These are phyloP conservation scores for Saccharomycopsis hybrid DNA, from an alignment of 1,139 yeast species.

Conservation along the genomic window DNA sequence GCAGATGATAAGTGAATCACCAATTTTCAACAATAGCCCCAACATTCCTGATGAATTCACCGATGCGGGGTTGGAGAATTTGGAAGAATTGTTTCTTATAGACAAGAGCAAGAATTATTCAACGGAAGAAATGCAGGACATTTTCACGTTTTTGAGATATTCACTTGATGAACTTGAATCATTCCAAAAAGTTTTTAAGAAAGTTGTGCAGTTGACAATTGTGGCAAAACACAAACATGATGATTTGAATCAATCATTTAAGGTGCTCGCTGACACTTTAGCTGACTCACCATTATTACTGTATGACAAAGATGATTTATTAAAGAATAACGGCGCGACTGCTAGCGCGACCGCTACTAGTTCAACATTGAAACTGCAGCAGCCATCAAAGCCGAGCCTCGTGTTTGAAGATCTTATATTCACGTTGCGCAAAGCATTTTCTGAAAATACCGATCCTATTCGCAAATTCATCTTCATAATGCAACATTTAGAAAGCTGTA, in stretches of 20 bases:
- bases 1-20: slow-evolving; percentile 27
- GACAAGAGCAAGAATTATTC: slow-evolving; percentile 18
- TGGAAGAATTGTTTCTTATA: slow-evolving; percentile 21
- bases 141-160: slow-evolving; percentile 50
- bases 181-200: slow-evolving; percentile 31
- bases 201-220: slow-evolving; percentile 38
- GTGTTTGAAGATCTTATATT: background rate
- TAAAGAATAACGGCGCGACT: background rate
- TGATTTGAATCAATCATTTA: slow-evolving; percentile 33
- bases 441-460: background rate
- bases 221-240: slow-evolving; percentile 39
- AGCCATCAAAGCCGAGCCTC: too few species aligned
- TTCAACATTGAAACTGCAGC: background rate
- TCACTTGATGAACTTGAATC: slow-evolving; percentile 42
- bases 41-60: slow-evolving; percentile 20
- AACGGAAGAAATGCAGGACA: slow-evolving; percentile 42
- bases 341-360: background rate
- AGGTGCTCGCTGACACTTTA: slow-evolving; percentile 25
- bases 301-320: background rate
- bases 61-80: slow-evolving; percentile 15
- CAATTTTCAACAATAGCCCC: slow-evolving; percentile 29
- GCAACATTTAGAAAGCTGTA: slow-evolving; percentile 15
- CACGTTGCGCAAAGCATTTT: background rate
- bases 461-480: slow-evolving; percentile 8
- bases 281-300: slow-evolving; percentile 22